Evolutionary conservation across 2,329 filamentous ascomycete genomes (phyloP), one percentile per base, ranked within the genome.

Genomic region (Alternaria novae-zelandiae): DNA sequence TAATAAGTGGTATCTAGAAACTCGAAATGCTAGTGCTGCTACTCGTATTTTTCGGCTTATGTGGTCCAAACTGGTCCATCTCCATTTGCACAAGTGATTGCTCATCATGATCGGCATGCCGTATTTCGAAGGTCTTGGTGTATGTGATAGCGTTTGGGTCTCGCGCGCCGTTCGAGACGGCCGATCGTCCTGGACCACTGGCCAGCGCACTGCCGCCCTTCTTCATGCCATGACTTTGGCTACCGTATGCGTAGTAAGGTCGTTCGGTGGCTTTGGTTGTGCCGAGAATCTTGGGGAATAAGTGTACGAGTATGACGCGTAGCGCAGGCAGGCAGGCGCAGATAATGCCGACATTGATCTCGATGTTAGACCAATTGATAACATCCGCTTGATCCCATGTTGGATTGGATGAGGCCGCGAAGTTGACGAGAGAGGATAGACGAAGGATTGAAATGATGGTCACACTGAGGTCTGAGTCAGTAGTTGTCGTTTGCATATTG

Each of bases 361-460:
- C 82, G 26, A 83, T 74, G 12, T 78, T 78, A 17, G 77, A 80
- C 82, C 82, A 83, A 55, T 78, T 79, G 17, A 77, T 70, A 8
- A 81, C 78, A 5, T 77, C 77, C n/a, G 73, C 69, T 68, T 82
- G 80, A 59, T 82, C 80, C 77, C 78, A 81, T 32, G 74, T 78
- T 41, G 81, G 68, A 65, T 85, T 84, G 2, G 66, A 47, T 3
- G 82, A 82, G 36, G 71, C 76, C 10, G 79, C 80, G 63, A 84
- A 84, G 46, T 72, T 64, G 50, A 84, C 77, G 17, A 84, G 77
- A 7, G 80, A 81, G 11, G 77, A 74, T 4, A 85, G 73, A n/a
- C 83, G 81, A 26, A 85, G 70, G 51, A 82, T 78, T 53, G 82
- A 83, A 30, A 84, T 76, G 21, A 84, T 62, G 3, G 82, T 83